Percentiles rank a stretch among this genome's conserved stretches.
Evolutionary conservation across 257 asterid genomes (phyloP).

Genomic region (Rubia yunnanensis): DNA sequence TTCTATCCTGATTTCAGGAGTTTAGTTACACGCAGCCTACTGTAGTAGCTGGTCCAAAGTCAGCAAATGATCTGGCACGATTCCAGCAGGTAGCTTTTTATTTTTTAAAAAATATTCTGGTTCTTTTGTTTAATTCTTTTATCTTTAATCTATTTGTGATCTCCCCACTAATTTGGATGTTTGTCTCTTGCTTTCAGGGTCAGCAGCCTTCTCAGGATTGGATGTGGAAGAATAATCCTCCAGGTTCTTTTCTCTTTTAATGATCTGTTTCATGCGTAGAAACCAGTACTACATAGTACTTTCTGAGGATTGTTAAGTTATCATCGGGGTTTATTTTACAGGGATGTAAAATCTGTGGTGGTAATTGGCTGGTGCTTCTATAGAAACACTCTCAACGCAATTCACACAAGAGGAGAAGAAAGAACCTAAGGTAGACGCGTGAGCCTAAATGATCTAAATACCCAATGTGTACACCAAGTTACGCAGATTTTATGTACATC

Average conservation of each 20-base stretch:
- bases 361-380: not conserved
- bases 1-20: conserved; percentile 32
- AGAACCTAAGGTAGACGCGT: not conserved
- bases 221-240: conserved; percentile 44
- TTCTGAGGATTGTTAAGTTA: not conserved
- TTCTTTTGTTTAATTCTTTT: not conserved
- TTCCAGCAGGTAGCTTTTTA: conserved; percentile 48
- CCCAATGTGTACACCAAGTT: not conserved
- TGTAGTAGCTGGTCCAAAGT: conserved; percentile 29
- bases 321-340: not conserved
- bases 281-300: not conserved
- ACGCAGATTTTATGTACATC: conserved; percentile 3
- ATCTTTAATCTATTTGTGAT: not conserved
- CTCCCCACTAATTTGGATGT: not conserved
- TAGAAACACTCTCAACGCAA: not conserved
- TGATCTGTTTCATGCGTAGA: not conserved
- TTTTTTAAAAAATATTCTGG: not conserved
- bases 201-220: conserved; percentile 55
- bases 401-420: not conserved
- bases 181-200: conserved; percentile 22
- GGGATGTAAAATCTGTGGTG: conserved; percentile 12
- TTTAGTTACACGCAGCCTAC: conserved; percentile 38
- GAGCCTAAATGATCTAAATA: not conserved
- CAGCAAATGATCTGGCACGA: conserved; percentile 32
- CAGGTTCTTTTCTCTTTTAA: conserved; percentile 16